A percentile compares a stretch with the other conserved stretches of the same genome.
These are phyloP conservation scores for Cornus kousa DNA, from an alignment of 148 eudicot species.

Conservation along the genomic window DNA sequence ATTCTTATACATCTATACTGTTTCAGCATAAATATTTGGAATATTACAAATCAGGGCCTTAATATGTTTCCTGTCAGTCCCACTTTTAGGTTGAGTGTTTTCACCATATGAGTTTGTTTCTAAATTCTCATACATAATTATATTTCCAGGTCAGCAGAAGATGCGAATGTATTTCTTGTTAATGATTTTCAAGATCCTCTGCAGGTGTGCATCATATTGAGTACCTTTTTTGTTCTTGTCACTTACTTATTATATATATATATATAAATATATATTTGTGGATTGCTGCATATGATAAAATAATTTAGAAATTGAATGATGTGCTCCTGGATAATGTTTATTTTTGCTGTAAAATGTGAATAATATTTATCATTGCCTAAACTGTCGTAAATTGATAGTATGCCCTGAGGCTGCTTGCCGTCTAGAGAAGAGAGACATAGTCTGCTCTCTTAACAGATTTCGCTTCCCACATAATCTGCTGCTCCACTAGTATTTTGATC, in stretches of 20 bases:
- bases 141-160: conserved; percentile 78
- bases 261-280: neutral
- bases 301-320: neutral
- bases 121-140: conserved; percentile 4
- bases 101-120: neutral
- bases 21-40: neutral
- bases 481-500: no score
- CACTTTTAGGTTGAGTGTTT: neutral
- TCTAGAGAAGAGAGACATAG: no score
- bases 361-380: neutral
- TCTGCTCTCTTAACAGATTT: no score
- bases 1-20: no score
- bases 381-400: no score
- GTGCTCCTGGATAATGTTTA: neutral
- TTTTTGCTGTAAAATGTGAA: neutral
- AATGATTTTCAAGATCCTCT: conserved; percentile 91
- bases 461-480: no score
- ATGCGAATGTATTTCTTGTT: conserved; percentile 86
- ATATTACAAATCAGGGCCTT: neutral
- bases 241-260: no score
- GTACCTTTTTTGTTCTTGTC: neutral
- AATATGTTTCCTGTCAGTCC: neutral
- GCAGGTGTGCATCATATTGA: conserved; percentile 44
- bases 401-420: no score
- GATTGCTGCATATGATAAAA: neutral